These are phyloP conservation scores for Leishmania martiniquensis DNA, from an alignment of 208 protist species.

Conservation along the genomic window DNA sequence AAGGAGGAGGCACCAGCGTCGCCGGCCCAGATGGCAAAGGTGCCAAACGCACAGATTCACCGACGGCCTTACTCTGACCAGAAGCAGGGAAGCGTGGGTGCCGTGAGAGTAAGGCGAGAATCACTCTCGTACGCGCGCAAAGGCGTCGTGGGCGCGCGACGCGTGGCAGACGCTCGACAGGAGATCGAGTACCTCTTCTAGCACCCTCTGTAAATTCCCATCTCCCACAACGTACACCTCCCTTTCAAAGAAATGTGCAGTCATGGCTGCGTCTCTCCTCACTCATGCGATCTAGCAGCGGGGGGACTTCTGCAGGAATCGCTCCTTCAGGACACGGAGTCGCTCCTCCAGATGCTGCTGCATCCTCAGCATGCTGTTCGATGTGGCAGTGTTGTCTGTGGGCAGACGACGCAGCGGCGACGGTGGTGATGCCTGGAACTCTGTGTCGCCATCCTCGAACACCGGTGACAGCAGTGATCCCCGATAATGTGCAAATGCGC, in stretches of 20 bases:
- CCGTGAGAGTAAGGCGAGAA: too few relatives aligned
- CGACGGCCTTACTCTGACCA: too few relatives aligned
- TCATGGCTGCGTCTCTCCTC: too few relatives aligned
- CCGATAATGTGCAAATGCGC: constrained; percentile 7
- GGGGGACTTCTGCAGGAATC: constrained; percentile 8
- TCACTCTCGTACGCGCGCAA: too few relatives aligned
- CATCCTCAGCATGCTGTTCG: constrained; percentile 22
- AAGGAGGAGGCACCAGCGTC: too few relatives aligned
- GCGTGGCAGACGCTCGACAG: neutral
- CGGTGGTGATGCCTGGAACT: neutral
- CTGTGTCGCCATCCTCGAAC: neutral
- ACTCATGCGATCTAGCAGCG: neutral
- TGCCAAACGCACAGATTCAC: too few relatives aligned
- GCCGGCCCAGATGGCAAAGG: too few relatives aligned
- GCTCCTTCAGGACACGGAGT: constrained; percentile 21
- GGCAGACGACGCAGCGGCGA: neutral
- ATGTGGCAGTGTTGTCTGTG: neutral
- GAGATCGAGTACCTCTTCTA: neutral
- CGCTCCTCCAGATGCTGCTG: constrained; percentile 22
- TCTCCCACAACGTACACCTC: neutral
- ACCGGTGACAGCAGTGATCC: constrained; percentile 14
- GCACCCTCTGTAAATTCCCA: neutral
- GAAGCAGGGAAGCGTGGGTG: too few relatives aligned
- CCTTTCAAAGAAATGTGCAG: too few relatives aligned
- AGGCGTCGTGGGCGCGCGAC: too few relatives aligned